phyloP scores from a whole-genome alignment of 2,329 filamentous ascomycete genomes.

The Fusarium begoniae region DNA sequence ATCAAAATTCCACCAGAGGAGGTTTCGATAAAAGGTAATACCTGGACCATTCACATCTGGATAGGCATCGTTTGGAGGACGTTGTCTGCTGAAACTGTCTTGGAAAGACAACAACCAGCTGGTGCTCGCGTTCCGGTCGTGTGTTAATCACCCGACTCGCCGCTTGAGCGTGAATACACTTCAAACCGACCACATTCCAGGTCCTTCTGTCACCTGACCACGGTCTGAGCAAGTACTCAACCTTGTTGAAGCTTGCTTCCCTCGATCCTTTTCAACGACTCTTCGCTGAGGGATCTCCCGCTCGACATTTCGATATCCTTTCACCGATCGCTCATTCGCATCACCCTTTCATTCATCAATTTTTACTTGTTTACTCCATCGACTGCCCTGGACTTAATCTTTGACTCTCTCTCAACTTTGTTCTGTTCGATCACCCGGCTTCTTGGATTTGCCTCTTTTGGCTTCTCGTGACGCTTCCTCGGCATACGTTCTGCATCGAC shows the following conservation, averaged over 20 bases:
- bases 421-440: conserved; percentile 28
- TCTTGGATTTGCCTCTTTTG: conserved; percentile 42
- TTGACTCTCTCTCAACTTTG: conserved; percentile 25
- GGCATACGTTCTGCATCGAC: conserved; percentile 30
- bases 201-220: conserved; percentile 27
- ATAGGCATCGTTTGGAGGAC: conserved; percentile 31
- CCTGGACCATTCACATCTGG: conserved; percentile 35
- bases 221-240: conserved; percentile 13
- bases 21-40: conserved; percentile 18
- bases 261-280: conserved; percentile 12
- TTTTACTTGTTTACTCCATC: conserved; percentile 28
- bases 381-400: conserved; percentile 38
- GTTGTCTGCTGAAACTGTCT: conserved; percentile 33
- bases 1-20: conserved; percentile 39
- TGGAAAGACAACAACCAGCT: conserved; percentile 37
- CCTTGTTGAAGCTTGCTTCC: conserved; percentile 27
- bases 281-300: conserved; percentile 9
- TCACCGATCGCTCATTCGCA: conserved; percentile 24
- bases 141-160: conserved; percentile 36
- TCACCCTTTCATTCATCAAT: conserved; percentile 40
- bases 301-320: conserved; percentile 22
- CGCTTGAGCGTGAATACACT: conserved; percentile 38
- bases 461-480: conserved; percentile 20
- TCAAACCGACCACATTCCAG: conserved; percentile 13
- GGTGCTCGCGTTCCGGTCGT: conserved; percentile 38